Conservation (phyloP, 805 yeast genomes). For the Teunomyces lycoperdinae region DNA sequence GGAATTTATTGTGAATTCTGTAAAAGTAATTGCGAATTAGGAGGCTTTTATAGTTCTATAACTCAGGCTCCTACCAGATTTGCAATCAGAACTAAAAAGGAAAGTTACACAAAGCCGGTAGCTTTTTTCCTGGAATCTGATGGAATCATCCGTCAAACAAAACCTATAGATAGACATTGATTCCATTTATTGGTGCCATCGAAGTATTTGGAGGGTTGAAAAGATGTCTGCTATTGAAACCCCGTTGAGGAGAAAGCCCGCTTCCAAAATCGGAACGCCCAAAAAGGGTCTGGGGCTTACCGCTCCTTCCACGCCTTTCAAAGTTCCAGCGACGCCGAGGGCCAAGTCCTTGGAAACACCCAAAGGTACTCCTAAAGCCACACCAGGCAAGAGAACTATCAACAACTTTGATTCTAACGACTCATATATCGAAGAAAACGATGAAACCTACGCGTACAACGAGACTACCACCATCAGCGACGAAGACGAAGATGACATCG, state of each 20-base stretch:
- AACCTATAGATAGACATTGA: background rate
- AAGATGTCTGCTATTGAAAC: background rate
- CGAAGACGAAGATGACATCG: conserved; percentile 14
- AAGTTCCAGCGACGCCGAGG: background rate
- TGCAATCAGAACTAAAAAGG: too few species aligned
- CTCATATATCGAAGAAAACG: conserved; percentile 38
- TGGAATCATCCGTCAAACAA: background rate
- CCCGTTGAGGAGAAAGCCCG: background rate
- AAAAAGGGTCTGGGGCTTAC: background rate
- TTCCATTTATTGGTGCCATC: background rate
- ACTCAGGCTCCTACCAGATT: too few species aligned
- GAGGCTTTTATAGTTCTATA: too few species aligned
- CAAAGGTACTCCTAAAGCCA: conserved; percentile 4
- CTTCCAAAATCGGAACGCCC: background rate
- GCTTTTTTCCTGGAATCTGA: background rate
- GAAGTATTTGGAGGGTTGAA: background rate
- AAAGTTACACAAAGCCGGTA: too few species aligned
- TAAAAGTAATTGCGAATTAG: too few species aligned
- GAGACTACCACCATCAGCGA: conserved; percentile 19
- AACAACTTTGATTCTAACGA: conserved; percentile 21
- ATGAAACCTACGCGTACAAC: conserved; percentile 30
- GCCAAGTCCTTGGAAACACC: conserved; percentile 11
- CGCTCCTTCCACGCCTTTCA: conserved; percentile 2
- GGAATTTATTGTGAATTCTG: too few species aligned
- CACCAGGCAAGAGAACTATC: conserved; percentile 15